Conservation (phyloP, 768 basidiomycete genomes). For the Gloeopeniophorella convolvens region DNA sequence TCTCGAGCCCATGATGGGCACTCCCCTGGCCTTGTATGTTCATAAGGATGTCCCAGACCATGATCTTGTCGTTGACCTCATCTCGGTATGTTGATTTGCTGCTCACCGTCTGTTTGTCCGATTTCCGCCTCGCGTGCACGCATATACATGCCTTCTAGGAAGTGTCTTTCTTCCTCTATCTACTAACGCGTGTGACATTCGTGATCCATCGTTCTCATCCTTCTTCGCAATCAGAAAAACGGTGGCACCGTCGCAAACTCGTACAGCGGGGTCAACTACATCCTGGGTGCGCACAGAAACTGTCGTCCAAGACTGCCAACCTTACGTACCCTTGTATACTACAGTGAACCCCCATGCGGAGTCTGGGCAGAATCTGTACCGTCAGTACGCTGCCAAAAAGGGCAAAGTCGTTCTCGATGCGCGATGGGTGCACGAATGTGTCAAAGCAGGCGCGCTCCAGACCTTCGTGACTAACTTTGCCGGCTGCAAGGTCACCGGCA, state of each 20-base stretch:
- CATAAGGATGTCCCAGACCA: slow-evolving; percentile 76
- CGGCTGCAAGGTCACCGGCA: slow-evolving; percentile 72
- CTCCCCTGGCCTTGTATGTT: slow-evolving; percentile 66
- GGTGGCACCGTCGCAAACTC: slow-evolving; percentile 68
- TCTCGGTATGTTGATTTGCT: slow-evolving; percentile 48
- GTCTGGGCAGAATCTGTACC: slow-evolving; percentile 75
- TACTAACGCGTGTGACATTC: not conserved
- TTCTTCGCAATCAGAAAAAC: slow-evolving; percentile 48
- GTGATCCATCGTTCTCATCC: not conserved
- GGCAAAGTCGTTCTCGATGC: slow-evolving; percentile 69
- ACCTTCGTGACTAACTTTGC: slow-evolving; percentile 75
- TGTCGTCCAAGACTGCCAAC: no score
- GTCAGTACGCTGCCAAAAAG: slow-evolving; percentile 75
- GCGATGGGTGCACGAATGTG: slow-evolving; percentile 73
- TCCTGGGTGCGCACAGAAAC: slow-evolving; percentile 52
- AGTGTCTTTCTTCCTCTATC: not conserved
- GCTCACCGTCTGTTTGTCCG: slow-evolving; percentile 4
- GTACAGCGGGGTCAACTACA: slow-evolving; percentile 75
- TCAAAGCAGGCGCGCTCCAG: slow-evolving; percentile 60
- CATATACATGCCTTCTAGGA: not conserved
- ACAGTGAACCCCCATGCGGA: slow-evolving; percentile 73
- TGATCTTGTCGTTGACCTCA: slow-evolving; percentile 53
- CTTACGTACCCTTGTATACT: no score
- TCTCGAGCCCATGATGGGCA: slow-evolving; percentile 78
- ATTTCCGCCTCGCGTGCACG: not conserved